Conservation (phyloP, 352 stramenopile species). For the Aphanomyces stellatus region DNA sequence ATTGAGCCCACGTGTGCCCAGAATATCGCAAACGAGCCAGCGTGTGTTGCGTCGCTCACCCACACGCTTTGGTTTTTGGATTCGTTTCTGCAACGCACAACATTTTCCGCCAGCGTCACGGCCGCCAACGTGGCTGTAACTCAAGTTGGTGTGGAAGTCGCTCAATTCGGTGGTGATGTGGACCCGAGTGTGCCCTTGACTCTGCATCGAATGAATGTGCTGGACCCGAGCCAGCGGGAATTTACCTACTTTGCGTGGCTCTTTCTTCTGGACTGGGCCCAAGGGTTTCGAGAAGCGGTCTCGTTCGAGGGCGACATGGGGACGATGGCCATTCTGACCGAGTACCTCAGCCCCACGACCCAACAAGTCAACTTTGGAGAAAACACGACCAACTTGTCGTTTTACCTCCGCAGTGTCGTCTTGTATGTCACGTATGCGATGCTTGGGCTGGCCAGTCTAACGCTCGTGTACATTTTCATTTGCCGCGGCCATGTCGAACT, state of each 20-base stretch:
- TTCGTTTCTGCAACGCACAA: neutral
- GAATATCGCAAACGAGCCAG: no score
- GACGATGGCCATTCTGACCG: neutral
- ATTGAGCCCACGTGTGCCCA: no score
- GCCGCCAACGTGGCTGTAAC: neutral
- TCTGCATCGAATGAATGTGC: neutral
- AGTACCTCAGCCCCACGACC: no score
- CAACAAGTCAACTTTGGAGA: neutral
- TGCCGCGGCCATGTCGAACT: neutral
- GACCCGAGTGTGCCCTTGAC: neutral
- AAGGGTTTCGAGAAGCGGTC: constrained; percentile 6
- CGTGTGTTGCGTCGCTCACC: no score
- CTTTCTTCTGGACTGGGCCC: neutral
- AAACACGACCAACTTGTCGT: neutral
- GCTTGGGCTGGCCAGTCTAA: neutral
- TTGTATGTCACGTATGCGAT: constrained; percentile 8
- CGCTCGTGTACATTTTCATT: neutral
- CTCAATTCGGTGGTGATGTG: no score
- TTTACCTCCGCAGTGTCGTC: neutral
- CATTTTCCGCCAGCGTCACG: neutral
- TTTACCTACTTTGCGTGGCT: constrained; percentile 2
- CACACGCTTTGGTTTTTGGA: neutral
- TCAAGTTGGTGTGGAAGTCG: no score
- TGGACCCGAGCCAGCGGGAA: neutral
- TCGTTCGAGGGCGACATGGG: neutral